Conservation (phyloP, 371 early-diverging fungal species). For the Apophysomyces ossiformis region DNA sequence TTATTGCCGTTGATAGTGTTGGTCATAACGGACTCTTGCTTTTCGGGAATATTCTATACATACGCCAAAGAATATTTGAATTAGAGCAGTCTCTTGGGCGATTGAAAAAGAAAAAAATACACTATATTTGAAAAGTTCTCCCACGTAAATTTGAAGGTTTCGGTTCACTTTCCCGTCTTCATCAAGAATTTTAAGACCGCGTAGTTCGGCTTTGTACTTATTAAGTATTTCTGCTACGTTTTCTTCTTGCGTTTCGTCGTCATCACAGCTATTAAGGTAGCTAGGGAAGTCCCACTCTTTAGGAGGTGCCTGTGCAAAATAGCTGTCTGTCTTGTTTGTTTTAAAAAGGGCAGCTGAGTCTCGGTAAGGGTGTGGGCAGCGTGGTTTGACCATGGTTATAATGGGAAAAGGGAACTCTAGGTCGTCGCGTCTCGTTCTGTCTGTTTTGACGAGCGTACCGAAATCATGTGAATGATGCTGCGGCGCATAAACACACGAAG, state of each 20-base stretch:
- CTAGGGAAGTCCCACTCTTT: constrained; percentile 71
- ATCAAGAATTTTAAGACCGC: neutral
- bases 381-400: neutral
- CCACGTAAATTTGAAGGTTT: neutral
- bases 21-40: neutral
- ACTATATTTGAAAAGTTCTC: constrained; percentile 1
- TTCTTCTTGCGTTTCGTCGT: constrained; percentile 63
- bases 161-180: neutral
- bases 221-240: neutral
- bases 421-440: neutral
- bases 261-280: constrained; percentile 55
- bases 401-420: neutral
- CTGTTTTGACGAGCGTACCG: neutral
- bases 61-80: neutral
- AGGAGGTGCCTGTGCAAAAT: constrained; percentile 35
- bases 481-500: too few relatives aligned
- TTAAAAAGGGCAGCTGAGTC: neutral
- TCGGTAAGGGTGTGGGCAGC: neutral
- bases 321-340: constrained; percentile 3
- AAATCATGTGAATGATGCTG: neutral
- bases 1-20: constrained; percentile 2
- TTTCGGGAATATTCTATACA: neutral
- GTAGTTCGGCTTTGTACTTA: constrained; percentile 4
- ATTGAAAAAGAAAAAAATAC: constrained; percentile 1
- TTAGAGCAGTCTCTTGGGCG: neutral